Conservation (phyloP, 2,329 filamentous ascomycete species). For the Cercospora sp. region DNA sequence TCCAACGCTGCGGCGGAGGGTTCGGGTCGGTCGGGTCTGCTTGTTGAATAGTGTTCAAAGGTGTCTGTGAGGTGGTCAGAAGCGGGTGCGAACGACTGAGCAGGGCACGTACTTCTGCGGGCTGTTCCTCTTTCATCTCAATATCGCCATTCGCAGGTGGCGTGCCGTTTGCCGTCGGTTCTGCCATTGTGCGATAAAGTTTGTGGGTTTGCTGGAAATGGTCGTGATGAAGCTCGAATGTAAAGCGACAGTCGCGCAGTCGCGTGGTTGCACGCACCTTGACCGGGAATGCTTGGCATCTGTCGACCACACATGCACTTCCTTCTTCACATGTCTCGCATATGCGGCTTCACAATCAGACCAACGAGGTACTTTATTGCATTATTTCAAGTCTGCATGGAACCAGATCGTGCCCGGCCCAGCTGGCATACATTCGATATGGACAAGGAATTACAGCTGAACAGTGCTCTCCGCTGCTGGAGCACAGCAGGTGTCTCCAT, state of each 20-base stretch:
- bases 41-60: constrained; percentile 25
- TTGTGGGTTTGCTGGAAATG: background rate
- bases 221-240: background rate
- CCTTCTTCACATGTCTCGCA: background rate
- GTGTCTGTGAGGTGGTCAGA: constrained; percentile 16
- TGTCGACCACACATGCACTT: background rate
- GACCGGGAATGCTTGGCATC: constrained; percentile 6
- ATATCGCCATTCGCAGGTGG: constrained; percentile 29
- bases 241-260: background rate
- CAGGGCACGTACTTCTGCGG: constrained; percentile 27
- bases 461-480: background rate
- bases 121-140: constrained; percentile 41
- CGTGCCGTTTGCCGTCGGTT: constrained; percentile 31
- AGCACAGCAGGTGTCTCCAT: background rate
- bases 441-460: background rate
- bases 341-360: background rate
- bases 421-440: background rate
- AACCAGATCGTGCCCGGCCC: background rate
- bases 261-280: background rate
- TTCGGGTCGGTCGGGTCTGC: constrained; percentile 31
- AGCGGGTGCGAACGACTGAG: background rate
- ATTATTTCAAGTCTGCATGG: background rate
- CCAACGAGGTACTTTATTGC: background rate
- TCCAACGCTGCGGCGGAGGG: constrained; percentile 28
- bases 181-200: constrained; percentile 32